Percentiles rank a stretch among this genome's conserved stretches.
These are phyloP conservation scores for Aegilops sharonensis DNA, from an alignment of 176 grass and related monocot genomes.

Conservation along the genomic window DNA sequence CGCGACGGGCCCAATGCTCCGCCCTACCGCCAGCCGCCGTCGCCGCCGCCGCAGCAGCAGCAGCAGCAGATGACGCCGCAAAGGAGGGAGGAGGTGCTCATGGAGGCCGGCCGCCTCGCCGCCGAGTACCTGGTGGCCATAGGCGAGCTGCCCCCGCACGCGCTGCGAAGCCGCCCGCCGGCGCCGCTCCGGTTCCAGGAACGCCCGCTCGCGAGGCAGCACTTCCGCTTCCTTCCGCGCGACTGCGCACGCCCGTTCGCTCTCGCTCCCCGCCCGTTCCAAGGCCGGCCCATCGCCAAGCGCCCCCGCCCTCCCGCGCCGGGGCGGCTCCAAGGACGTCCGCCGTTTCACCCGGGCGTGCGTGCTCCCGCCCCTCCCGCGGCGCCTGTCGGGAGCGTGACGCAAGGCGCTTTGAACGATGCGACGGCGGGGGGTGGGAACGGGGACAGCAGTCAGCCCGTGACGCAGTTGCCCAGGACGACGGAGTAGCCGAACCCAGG, in stretches of 20 bases:
- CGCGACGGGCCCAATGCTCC: not conserved
- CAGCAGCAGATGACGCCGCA: not conserved
- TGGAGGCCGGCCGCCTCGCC: conserved; percentile 30
- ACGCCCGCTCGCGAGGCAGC: not conserved
- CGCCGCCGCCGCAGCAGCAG: not conserved
- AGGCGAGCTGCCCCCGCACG: conserved; percentile 17
- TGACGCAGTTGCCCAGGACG: not conserved
- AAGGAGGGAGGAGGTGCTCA: not conserved
- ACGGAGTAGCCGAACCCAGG: not conserved
- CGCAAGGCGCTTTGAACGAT: not conserved
- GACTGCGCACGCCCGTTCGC: not conserved
- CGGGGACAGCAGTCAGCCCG: not conserved
- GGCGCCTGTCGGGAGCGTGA: not conserved
- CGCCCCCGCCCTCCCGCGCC: not conserved
- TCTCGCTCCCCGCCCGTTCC: not conserved
- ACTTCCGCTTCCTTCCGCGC: not conserved
- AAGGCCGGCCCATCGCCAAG: not conserved
- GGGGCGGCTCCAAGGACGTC: not conserved
- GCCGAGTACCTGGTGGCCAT: conserved; percentile 21
- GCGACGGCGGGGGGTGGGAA: not conserved
- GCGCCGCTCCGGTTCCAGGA: not conserved
- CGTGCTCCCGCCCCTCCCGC: not conserved
- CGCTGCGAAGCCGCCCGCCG: conserved; percentile 9
- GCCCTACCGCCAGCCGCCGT: not conserved
- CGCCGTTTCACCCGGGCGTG: not conserved